These are phyloP conservation scores for Macrocybe sp. DNA, from an alignment of 1,284 basidiomycete species.

Conservation along the genomic window DNA sequence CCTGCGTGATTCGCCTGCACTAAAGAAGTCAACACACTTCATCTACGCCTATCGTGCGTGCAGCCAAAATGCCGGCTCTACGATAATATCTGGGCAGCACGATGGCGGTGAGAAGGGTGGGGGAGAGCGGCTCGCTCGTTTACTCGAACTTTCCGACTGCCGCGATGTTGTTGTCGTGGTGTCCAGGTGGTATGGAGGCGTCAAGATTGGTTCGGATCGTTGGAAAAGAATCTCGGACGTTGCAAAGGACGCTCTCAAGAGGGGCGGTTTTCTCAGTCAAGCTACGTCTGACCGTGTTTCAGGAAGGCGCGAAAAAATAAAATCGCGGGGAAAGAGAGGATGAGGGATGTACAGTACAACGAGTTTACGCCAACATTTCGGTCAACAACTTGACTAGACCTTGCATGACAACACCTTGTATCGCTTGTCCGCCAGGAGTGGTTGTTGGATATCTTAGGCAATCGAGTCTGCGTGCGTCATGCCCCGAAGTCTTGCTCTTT, in stretches of 20 bases:
- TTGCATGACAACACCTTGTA: constrained; percentile 18
- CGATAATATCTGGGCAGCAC: constrained; percentile 30
- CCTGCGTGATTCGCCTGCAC: constrained; percentile 25
- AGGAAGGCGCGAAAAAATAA: too few relatives aligned
- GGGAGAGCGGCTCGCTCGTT: constrained; percentile 41
- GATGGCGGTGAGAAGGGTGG: constrained; percentile 52
- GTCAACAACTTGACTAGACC: constrained; percentile 12
- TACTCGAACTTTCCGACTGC: constrained; percentile 38
- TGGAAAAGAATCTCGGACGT: constrained; percentile 50
- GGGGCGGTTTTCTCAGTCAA: constrained; percentile 29
- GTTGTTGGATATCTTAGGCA: constrained; percentile 24
- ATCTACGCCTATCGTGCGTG: constrained; percentile 39
- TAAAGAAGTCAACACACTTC: constrained; percentile 41
- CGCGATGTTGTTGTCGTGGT: constrained; percentile 44
- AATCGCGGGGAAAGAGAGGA: too few relatives aligned
- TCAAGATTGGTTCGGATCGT: constrained; percentile 44
- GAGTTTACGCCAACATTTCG: not conserved
- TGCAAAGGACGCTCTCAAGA: constrained; percentile 44
- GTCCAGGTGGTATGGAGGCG: constrained; percentile 52
- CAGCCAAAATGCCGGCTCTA: constrained; percentile 7
- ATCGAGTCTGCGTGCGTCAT: constrained; percentile 13
- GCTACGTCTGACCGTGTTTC: too few relatives aligned
- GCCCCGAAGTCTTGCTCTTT: not conserved
- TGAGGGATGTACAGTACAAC: not conserved
- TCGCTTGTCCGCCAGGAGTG: constrained; percentile 16